phyloP scores from a whole-genome alignment of 169 alveolate species.

The Plasmodium falciparum region DNA sequence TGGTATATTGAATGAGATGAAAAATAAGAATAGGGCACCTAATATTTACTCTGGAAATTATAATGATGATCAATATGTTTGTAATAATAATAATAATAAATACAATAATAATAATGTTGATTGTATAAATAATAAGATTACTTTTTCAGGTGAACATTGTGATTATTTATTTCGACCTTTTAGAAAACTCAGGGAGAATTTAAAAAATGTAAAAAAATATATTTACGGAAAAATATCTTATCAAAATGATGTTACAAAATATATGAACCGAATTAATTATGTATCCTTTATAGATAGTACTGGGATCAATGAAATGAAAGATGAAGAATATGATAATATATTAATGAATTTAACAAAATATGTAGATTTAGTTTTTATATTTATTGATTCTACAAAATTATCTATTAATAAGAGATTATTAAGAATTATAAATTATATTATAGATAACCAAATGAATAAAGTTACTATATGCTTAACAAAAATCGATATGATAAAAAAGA shows the following conservation, averaged over 20 bases:
- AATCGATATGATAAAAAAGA: slow-evolving; percentile 25
- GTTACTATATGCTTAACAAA: slow-evolving; percentile 65
- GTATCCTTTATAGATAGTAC: slow-evolving; percentile 69
- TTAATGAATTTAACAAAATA: slow-evolving; percentile 50
- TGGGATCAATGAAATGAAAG: slow-evolving; percentile 32
- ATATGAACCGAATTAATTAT: slow-evolving; percentile 64
- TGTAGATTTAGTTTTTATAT: slow-evolving; percentile 49
- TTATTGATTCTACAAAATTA: slow-evolving; percentile 39
- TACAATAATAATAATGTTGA: background rate
- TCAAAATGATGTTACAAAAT: slow-evolving; percentile 54
- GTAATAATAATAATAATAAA: background rate
- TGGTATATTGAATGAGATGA: slow-evolving; percentile 9
- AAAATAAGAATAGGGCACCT: background rate
- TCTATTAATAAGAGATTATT: slow-evolving; percentile 56
- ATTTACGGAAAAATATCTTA: slow-evolving; percentile 62
- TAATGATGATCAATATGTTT: background rate
- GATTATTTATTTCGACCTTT: slow-evolving; percentile 42
- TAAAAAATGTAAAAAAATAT: slow-evolving; percentile 35
- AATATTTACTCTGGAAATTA: background rate
- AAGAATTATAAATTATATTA: slow-evolving; percentile 36
- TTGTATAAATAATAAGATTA: slow-evolving; percentile 10
- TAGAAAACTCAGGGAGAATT: slow-evolving; percentile 27
- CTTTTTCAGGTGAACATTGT: slow-evolving; percentile 62
- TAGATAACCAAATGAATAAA: slow-evolving; percentile 48
- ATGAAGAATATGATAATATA: slow-evolving; percentile 45